These are phyloP conservation scores for Rosa multiflora DNA, from an alignment of 306 rosid species.

Conservation along the genomic window DNA sequence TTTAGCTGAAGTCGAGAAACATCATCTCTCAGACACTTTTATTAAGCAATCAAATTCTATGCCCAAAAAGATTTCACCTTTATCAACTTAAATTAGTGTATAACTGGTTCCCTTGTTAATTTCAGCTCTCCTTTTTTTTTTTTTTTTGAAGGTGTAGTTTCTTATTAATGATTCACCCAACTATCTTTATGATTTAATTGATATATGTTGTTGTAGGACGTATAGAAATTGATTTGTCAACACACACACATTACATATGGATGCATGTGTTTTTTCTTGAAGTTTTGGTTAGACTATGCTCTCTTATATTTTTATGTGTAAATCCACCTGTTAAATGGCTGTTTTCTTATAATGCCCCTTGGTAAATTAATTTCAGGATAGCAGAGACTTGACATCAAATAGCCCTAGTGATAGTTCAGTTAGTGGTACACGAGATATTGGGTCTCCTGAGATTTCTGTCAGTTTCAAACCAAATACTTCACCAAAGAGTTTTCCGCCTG, in stretches of 20 bases:
- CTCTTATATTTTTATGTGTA: slow-evolving; percentile 5
- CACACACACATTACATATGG: neutral
- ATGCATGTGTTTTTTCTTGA: neutral
- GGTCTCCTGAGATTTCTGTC: slow-evolving; percentile 75
- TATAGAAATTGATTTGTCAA: neutral
- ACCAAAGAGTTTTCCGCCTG: slow-evolving; percentile 52
- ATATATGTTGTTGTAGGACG: neutral
- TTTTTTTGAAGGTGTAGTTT: neutral
- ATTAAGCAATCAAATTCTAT: neutral
- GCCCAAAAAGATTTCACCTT: neutral
- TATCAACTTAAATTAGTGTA: neutral
- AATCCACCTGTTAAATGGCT: slow-evolving; percentile 20
- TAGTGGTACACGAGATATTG: slow-evolving; percentile 57
- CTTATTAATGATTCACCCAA: neutral
- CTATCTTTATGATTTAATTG: slow-evolving; percentile 2
- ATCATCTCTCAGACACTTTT: slow-evolving; percentile 3
- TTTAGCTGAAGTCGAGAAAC: slow-evolving; percentile 16
- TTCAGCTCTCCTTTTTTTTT: neutral
- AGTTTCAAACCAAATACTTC: slow-evolving; percentile 53
- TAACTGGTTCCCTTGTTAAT: neutral
- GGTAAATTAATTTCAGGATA: slow-evolving; percentile 69
- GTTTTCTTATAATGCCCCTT: slow-evolving; percentile 29
- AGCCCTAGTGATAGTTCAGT: slow-evolving; percentile 78
- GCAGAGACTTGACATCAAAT: slow-evolving; percentile 75
- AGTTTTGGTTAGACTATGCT: neutral